phyloP scores from a whole-genome alignment of 2,329 filamentous ascomycete species.

The Cercospora sp. region DNA sequence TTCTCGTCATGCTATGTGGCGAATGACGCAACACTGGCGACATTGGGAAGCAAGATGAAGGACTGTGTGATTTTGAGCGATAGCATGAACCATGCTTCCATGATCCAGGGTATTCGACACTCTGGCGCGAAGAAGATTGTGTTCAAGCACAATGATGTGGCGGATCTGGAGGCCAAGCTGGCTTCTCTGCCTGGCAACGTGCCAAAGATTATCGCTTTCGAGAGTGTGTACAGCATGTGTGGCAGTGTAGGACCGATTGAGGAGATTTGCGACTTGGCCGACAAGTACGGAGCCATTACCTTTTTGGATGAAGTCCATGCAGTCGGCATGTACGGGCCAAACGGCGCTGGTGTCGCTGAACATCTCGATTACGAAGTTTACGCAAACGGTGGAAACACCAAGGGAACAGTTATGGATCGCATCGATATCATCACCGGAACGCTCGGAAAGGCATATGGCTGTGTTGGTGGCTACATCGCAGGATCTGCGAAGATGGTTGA shows the following conservation, averaged over 20 bases:
- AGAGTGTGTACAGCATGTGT: slow-evolving; percentile 99
- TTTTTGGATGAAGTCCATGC: slow-evolving; percentile 99
- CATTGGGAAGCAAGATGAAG: slow-evolving; percentile 92
- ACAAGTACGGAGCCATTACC: slow-evolving; percentile 96
- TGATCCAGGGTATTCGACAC: slow-evolving; percentile 99
- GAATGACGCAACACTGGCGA: slow-evolving; percentile 94
- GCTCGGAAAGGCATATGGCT: slow-evolving; percentile 95
- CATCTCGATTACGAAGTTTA: slow-evolving; percentile 94
- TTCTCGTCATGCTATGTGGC: slow-evolving; percentile 98
- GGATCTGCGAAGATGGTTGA: slow-evolving; percentile 85
- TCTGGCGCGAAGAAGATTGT: slow-evolving; percentile 96
- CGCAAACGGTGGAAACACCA: slow-evolving; percentile 68
- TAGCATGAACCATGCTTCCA: slow-evolving; percentile 95
- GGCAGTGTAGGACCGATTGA: slow-evolving; percentile 95
- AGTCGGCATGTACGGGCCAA: slow-evolving; percentile 97
- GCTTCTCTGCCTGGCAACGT: slow-evolving; percentile 79
- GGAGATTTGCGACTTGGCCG: slow-evolving; percentile 90
- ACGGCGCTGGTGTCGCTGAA: slow-evolving; percentile 93
- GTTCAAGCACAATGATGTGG: slow-evolving; percentile 98
- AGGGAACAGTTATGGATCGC: slow-evolving; percentile 89
- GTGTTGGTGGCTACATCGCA: slow-evolving; percentile 96
- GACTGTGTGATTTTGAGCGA: slow-evolving; percentile 98
- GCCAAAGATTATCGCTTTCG: slow-evolving; percentile 98
- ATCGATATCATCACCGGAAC: slow-evolving; percentile 98
- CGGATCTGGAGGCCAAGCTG: slow-evolving; percentile 87